Evolutionary conservation across 305 asterid genomes (phyloP).

Genomic region (Rubia peregrina): DNA sequence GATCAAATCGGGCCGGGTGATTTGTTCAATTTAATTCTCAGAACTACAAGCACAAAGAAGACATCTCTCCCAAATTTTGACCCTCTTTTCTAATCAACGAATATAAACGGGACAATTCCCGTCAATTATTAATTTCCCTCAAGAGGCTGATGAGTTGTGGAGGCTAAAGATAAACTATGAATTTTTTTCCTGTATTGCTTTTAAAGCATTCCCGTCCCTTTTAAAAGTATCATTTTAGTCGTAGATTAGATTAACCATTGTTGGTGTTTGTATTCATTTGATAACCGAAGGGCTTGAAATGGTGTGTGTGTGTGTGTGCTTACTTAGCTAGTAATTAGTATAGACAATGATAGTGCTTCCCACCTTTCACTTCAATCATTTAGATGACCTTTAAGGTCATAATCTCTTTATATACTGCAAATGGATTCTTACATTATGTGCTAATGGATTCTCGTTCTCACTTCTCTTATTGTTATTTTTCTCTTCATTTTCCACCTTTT

Average conservation of each 20-base stretch:
- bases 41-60: too few relatives aligned
- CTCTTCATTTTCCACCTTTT: neutral
- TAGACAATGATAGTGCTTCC: conserved; percentile 54
- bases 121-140: neutral
- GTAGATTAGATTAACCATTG: neutral
- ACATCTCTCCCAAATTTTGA: too few relatives aligned
- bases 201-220: conserved; percentile 5
- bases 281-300: conserved; percentile 20
- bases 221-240: neutral
- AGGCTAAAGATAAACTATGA: neutral
- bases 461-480: conserved; percentile 14
- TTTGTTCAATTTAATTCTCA: too few relatives aligned
- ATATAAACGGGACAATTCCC: neutral
- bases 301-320: conserved; percentile 18
- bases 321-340: conserved; percentile 19
- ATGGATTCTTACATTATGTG: conserved; percentile 58
- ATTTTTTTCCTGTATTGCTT: neutral
- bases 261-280: conserved; percentile 22
- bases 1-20: too few relatives aligned
- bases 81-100: neutral
- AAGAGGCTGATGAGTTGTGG: neutral
- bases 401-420: conserved; percentile 32
- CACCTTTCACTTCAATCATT: conserved; percentile 51
- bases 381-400: conserved; percentile 31
- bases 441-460: conserved; percentile 44